These are phyloP conservation scores for Coniochaeta sp. DNA, from an alignment of 2,329 filamentous ascomycete species.

Conservation along the genomic window DNA sequence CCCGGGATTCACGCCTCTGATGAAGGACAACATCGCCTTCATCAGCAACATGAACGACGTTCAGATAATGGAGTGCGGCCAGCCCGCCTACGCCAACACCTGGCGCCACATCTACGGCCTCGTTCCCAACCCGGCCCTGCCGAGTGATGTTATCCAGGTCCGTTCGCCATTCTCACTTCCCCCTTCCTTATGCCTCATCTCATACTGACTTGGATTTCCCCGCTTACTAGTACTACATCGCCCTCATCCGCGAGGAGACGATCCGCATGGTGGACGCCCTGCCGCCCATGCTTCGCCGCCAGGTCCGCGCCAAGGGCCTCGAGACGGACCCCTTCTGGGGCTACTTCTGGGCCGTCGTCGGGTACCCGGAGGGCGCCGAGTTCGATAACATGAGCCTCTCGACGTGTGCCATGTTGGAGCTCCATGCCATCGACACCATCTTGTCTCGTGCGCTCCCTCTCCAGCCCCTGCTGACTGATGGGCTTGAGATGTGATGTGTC, in stretches of 20 bases:
- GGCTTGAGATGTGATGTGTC: background rate
- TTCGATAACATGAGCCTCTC: constrained; percentile 44
- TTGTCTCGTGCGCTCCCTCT: constrained; percentile 31
- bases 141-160: constrained; percentile 49
- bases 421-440: constrained; percentile 40
- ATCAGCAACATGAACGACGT: constrained; percentile 27
- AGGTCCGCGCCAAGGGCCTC: constrained; percentile 23
- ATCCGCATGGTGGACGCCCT: constrained; percentile 29
- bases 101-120: constrained; percentile 49
- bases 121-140: constrained; percentile 37
- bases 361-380: constrained; percentile 27
- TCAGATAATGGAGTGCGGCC: constrained; percentile 31
- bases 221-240: constrained; percentile 45
- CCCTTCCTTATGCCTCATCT: background rate
- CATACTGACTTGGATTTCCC: background rate
- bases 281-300: constrained; percentile 32
- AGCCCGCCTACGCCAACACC: constrained; percentile 37
- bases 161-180: constrained; percentile 12
- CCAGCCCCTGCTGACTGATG: background rate
- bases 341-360: constrained; percentile 42
- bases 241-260: constrained; percentile 46
- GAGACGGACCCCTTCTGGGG: constrained; percentile 41
- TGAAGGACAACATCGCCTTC: constrained; percentile 52
- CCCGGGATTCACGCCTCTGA: constrained; percentile 51
- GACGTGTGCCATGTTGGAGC: constrained; percentile 37